phyloP scores from a whole-genome alignment of 2,329 filamentous ascomycete genomes.

The Xenosphaeropsis pyriputrescens region DNA sequence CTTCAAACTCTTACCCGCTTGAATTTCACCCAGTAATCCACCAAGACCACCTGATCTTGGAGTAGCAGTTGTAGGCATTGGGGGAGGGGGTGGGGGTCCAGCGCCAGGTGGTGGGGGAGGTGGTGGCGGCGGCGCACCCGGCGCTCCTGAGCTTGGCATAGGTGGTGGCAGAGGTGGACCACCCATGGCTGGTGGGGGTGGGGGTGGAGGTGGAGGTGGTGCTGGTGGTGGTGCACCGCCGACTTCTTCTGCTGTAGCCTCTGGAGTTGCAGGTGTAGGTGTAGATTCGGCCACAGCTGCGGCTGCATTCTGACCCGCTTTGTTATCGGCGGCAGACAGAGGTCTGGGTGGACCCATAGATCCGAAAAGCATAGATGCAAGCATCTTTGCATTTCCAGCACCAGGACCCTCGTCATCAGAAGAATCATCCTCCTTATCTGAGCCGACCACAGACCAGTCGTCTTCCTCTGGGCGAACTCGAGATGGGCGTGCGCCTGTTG shows the following conservation, averaged over 20 bases:
- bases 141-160: slow-evolving; percentile 16
- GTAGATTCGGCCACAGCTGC: slow-evolving; percentile 23
- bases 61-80: slow-evolving; percentile 17
- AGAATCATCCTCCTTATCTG: slow-evolving; percentile 59
- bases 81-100: slow-evolving; percentile 14
- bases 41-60: slow-evolving; percentile 32
- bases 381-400: slow-evolving; percentile 73
- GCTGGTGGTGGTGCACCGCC: slow-evolving; percentile 25
- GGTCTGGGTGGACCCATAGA: slow-evolving; percentile 92
- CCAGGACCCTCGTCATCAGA: slow-evolving; percentile 65
- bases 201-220: slow-evolving; percentile 25
- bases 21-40: slow-evolving; percentile 69
- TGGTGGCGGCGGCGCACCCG: slow-evolving; percentile 25
- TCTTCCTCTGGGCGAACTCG: slow-evolving; percentile 50
- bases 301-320: slow-evolving; percentile 27
- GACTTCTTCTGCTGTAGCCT: slow-evolving; percentile 20
- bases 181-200: slow-evolving; percentile 15
- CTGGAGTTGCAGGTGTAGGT: slow-evolving; percentile 25
- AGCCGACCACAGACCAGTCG: slow-evolving; percentile 73
- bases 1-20: slow-evolving; percentile 61
- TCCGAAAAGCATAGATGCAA: slow-evolving; percentile 90
- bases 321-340: slow-evolving; percentile 67
- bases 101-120: slow-evolving; percentile 20
- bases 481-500: slow-evolving; percentile 28
- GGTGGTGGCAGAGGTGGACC: slow-evolving; percentile 20